Base-by-base conservation (phyloP, 352 stramenopile species). In the Phytophthora meadii region DNA sequence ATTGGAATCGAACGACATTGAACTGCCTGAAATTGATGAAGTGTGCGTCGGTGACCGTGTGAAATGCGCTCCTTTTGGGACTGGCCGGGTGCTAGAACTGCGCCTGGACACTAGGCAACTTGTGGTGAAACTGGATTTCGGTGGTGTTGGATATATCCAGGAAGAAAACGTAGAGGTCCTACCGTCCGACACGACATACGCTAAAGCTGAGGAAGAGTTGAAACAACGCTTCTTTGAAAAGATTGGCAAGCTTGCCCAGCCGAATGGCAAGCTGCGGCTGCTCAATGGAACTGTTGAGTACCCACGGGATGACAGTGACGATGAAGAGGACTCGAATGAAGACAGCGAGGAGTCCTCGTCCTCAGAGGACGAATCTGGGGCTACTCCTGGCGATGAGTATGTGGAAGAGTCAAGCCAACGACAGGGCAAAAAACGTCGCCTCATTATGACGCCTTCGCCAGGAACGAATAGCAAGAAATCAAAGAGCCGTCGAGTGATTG, bases 151-250 rank as follows among this genome's bases (percentile, higher is more conserved):
- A 30, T 87, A 81, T 25, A 68, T 92, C 32, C 80, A 88, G 9
- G 84, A 89, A 72, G 78, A 89, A 5, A 54, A 76, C 12, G 74
- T 88, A 12, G 74, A 87, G 39, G 74, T 92, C 27, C 50, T 92
- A 39, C 69, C 76, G 17, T 75, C 72, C 0, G 79, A 88, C 37
- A 73, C 75, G 10, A 80, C 68, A 51, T 92, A 90, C 58, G 32
- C 72, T 15, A 74, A 90, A 25, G 68, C 59, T 0, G 84, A 92
- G 61, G 67, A 80, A 45, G 58, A 82, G 45, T 64, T 92, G 24
- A 89, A 90, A 50, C 63, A 76, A 46, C 73, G 65, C 17, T 86
- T 90, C 11, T 92, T 92, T 46, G 80, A 92, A n/a, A 87, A 84
- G 46, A 79, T 92, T 30, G 82, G 81, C 11, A 72, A 77, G 15